Evolutionary conservation across 192 early-diverging fungal species (phyloP), one percentile per base, ranked within the genome.

Genomic region (Powellomyces hirtus): DNA sequence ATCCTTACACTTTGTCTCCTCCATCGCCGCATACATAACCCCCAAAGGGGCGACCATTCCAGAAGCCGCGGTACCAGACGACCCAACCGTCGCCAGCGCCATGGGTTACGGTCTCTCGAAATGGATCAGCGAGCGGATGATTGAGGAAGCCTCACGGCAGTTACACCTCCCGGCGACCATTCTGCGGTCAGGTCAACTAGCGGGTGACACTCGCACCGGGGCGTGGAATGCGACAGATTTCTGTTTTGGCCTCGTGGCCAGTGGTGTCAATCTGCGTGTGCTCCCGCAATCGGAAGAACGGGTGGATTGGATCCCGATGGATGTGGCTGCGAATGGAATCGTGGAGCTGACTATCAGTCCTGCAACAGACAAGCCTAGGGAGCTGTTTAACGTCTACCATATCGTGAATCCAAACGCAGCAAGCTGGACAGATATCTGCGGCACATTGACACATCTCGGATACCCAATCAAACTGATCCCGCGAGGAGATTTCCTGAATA

Each of bases 171-270:
- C 16, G 10, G 59, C 59, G 2, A 38, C 59, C 59, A 60, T 60
- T 7, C 4, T 60, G 2, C 59, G 59, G 2, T 36, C n/a, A 10
- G 59, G 59, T n/a, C 59, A 60, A 20, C 59, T 60, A 11, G 33
- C 59, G 4, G 59, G 36, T 4, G 59, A 60, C 59, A 24, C 44
- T 13, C 14, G 22, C 24, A 26, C 2, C 5, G 62, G 62, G 11
- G 62, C 45, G 7, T 64, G 62, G 62, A 64, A 64, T 45, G 31
- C 14, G 45, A 64, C 62, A 13, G 62, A 64, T 50, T 50, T 50
- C 62, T 29, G 2, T 1, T 5, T 51, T 31, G 62, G 42, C 6
- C 8, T 64, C 14, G 42, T 64, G 44, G 62, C 62, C 26, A 30
- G 44, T 2, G 62, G 62, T 26, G 5, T 64, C 42, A 64, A 64